Evolutionary conservation across 2,329 filamentous ascomycete genomes (phyloP).

Genomic region (Teratosphaeria nubilosa): DNA sequence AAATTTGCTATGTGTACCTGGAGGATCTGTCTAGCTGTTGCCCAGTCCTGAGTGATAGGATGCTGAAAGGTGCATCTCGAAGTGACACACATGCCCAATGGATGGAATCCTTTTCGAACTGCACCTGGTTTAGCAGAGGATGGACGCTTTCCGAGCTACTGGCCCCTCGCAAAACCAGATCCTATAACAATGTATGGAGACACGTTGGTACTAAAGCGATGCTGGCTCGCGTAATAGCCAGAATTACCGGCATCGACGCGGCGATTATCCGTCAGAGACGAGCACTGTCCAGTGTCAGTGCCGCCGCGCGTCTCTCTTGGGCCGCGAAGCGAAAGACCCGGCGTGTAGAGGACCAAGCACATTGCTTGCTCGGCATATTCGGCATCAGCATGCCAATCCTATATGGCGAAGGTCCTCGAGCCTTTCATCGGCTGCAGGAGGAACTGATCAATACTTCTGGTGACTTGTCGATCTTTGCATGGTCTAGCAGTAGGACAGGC

Average conservation of each 20-base stretch:
- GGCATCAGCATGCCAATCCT: conserved; percentile 15
- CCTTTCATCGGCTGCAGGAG: conserved; percentile 16
- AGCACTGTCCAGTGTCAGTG: not conserved
- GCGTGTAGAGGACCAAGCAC: conserved; percentile 12
- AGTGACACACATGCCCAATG: not conserved
- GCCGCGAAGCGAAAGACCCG: conserved; percentile 10
- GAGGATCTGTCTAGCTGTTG: not conserved
- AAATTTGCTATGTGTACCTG: conserved; percentile 7
- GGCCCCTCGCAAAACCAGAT: conserved; percentile 5
- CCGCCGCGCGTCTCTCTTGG: conserved; percentile 13
- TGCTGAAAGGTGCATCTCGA: not conserved
- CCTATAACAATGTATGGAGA: conserved; percentile 3
- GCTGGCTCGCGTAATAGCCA: not conserved
- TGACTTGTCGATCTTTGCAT: conserved; percentile 17
- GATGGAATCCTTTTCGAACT: not conserved
- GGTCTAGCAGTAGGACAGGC: conserved; percentile 1
- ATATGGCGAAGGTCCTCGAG: conserved; percentile 12
- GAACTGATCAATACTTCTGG: conserved; percentile 12
- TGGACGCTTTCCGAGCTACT: conserved; percentile 10
- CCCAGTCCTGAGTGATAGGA: not conserved
- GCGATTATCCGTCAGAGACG: not conserved
- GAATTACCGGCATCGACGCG: conserved; percentile 4
- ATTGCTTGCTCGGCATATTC: conserved; percentile 15
- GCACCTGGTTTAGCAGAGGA: conserved; percentile 7
- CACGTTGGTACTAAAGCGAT: conserved; percentile 1